Base-by-base conservation (phyloP, 1,139 yeast species). In the Hansenula lynferdii region DNA sequence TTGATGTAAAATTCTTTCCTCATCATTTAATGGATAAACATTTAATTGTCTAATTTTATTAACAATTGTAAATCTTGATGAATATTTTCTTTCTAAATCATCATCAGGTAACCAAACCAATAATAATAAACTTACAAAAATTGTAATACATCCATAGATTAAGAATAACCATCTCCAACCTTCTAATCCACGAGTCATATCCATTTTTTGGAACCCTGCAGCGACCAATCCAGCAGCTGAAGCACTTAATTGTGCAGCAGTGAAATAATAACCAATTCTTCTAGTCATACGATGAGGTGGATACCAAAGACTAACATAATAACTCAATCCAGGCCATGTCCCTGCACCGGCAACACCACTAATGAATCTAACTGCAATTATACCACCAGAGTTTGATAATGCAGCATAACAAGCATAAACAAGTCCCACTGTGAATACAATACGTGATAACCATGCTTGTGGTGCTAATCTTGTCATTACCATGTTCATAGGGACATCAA, bases 81-180 rank as follows among this genome's bases (percentile, higher is more conserved):
- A 6, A 8, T 42, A 36, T 4, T 31, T 15, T 42, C 53, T 44
- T 15, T 48, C 41, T 20, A 9, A 15, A 34, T 48, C 40, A 35
- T 48, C 70, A 53, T 85, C 95, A 1, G 96, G 96, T 35, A 86
- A 71, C 95, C 95, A 85, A 86, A 94, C 81, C 23, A 82, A 57
- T 34, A 86, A 67, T 6, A 72, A 53, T 21, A 85, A 60, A 11
- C 95, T 95, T 29, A 77, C 77, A 25, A 69, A 64, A 8, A 83
- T 65, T n/a, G 95, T 84, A 34, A 85, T 63, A 14, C 74, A 65
- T 4, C 96, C 96, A 54, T 86, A 86, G 11, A 82, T 72, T 47
- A 86, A 65, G 60, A 80, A 86, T 73, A 85, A 73, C 95, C 95
- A 86, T 64, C 84, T 90, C 84, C 89, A 87, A 23, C 95, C 96